Evolutionary conservation across 2,329 filamentous ascomycete species (phyloP).

Genomic region (Metarhizium brunneum): DNA sequence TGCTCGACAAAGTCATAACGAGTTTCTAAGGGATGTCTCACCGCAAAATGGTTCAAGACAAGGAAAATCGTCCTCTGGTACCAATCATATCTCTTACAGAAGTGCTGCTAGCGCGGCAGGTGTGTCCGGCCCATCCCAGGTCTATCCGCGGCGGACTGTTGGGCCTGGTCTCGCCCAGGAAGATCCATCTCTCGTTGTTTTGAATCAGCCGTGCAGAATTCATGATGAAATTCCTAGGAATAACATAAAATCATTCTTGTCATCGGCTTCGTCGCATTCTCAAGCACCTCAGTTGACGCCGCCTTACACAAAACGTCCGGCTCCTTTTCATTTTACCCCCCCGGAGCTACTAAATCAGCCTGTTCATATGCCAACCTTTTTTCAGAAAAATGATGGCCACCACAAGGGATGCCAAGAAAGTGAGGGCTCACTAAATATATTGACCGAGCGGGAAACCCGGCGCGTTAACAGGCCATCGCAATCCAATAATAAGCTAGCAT

Average conservation of each 20-base stretch:
- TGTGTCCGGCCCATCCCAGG: not conserved
- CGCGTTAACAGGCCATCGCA: not conserved
- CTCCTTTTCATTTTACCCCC: not conserved
- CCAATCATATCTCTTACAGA: not conserved
- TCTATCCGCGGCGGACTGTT: not conserved
- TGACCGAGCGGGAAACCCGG: too few relatives aligned
- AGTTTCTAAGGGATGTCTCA: not conserved
- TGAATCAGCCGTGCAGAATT: not conserved
- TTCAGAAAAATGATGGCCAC: not conserved
- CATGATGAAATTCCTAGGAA: not conserved
- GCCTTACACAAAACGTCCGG: not conserved
- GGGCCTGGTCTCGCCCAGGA: not conserved
- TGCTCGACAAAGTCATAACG: not conserved
- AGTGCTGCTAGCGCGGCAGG: not conserved
- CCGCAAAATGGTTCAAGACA: too few relatives aligned
- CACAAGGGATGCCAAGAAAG: not conserved
- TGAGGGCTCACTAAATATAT: not conserved
- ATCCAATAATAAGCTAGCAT: not conserved
- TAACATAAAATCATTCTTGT: not conserved
- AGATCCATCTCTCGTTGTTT: not conserved
- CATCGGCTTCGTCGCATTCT: not conserved
- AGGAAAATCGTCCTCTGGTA: not conserved
- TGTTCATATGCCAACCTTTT: slow-evolving; percentile 3
- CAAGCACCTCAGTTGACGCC: not conserved
- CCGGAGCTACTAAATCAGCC: slow-evolving; percentile 2